These are phyloP conservation scores for Casuarina cunninghamiana DNA, from an alignment of 306 rosid species.

Conservation along the genomic window DNA sequence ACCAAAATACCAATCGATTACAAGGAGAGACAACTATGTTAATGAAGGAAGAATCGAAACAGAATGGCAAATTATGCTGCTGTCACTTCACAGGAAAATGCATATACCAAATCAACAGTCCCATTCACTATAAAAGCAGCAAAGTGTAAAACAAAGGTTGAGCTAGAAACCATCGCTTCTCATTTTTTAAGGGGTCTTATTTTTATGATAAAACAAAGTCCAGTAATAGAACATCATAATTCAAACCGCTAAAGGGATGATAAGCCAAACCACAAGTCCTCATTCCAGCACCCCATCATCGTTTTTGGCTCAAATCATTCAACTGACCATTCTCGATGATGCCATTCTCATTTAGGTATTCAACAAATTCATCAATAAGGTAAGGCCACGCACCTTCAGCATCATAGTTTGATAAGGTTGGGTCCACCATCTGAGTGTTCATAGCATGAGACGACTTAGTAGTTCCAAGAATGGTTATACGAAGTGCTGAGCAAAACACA, in stretches of 20 bases:
- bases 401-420: slow-evolving; percentile 74
- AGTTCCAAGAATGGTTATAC: not conserved
- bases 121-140: not conserved
- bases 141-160: not conserved
- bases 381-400: slow-evolving; percentile 99
- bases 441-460: slow-evolving; percentile 23
- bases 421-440: slow-evolving; percentile 61
- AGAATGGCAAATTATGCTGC: too few species aligned
- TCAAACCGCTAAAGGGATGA: slow-evolving; percentile 14
- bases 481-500: not conserved
- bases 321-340: slow-evolving; percentile 45
- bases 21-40: not conserved
- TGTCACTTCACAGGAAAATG: not conserved
- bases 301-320: slow-evolving; percentile 41
- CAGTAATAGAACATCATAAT: slow-evolving; percentile 27
- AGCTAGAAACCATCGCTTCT: not conserved
- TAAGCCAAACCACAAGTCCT: slow-evolving; percentile 6
- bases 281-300: slow-evolving; percentile 32
- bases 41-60: not conserved
- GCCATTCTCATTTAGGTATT: slow-evolving; percentile 81
- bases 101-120: not conserved
- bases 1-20: not conserved
- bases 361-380: slow-evolving; percentile 94
- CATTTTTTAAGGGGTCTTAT: not conserved
- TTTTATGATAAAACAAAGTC: slow-evolving; percentile 17